These are phyloP conservation scores for Candida ortonii DNA, from an alignment of 805 yeast genomes.

Conservation along the genomic window DNA sequence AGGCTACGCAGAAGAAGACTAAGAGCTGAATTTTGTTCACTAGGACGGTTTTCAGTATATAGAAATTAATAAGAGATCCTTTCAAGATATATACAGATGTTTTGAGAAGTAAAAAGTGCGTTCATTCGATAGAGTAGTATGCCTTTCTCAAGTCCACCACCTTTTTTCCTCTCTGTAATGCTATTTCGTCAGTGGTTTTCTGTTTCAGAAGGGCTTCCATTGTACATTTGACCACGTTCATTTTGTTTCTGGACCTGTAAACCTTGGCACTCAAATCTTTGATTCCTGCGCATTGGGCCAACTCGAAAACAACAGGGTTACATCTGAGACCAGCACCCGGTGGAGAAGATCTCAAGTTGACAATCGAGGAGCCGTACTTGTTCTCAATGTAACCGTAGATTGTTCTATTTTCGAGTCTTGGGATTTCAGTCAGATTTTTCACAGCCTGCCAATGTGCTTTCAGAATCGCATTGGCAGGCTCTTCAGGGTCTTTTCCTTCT, in stretches of 20 bases:
- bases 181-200: conserved; percentile 80
- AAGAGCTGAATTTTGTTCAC: conserved; percentile 50
- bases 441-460: conserved; percentile 95
- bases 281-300: conserved; percentile 91
- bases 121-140: conserved; percentile 51
- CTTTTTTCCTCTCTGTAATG: conserved; percentile 90
- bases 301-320: conserved; percentile 83
- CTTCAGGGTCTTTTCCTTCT: conserved; percentile 85
- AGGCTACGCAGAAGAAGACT: conserved; percentile 63
- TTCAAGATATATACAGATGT: conserved; percentile 13
- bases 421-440: conserved; percentile 74
- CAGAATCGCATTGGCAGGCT: conserved; percentile 66
- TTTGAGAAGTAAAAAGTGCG: too few species aligned
- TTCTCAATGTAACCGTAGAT: conserved; percentile 78
- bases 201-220: conserved; percentile 81
- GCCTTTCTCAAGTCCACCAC: conserved; percentile 88
- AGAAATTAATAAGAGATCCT: too few species aligned
- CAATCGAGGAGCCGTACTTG: conserved; percentile 83
- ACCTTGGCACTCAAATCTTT: conserved; percentile 90
- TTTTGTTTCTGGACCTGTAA: conserved; percentile 86
- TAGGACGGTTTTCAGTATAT: too few species aligned
- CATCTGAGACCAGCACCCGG: conserved; percentile 93
- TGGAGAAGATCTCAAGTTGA: conserved; percentile 81
- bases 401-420: conserved; percentile 89
- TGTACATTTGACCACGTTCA: conserved; percentile 90